Evolutionary conservation across 345 rosid species (phyloP).

Genomic region (Hibiscus trionum): DNA sequence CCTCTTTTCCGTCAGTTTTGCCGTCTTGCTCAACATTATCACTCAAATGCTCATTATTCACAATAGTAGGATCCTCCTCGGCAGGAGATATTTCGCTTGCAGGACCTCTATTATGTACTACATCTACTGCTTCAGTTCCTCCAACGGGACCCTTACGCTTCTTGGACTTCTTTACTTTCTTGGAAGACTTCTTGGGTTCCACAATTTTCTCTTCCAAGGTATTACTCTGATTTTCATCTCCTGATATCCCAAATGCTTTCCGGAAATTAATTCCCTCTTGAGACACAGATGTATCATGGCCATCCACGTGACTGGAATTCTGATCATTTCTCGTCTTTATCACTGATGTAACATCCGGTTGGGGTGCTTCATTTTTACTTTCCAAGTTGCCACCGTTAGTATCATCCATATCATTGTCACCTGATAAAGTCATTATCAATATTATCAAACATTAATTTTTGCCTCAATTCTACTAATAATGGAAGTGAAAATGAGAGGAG

Average conservation of each 20-base stretch:
- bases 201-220: conserved; percentile 1
- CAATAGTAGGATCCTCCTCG: conserved; percentile 15
- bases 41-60: conserved; percentile 15
- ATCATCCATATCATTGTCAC: neutral
- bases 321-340: neutral
- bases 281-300: neutral
- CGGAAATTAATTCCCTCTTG: neutral
- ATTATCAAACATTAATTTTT: conserved; percentile 13
- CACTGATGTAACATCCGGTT: conserved; percentile 4
- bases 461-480: neutral
- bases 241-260: conserved; percentile 2
- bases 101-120: conserved; percentile 14
- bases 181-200: conserved; percentile 25
- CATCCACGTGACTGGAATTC: no score
- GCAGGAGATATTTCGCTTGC: conserved; percentile 12
- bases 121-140: conserved; percentile 17
- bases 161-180: conserved; percentile 38
- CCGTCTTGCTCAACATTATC: conserved; percentile 14
- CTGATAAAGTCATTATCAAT: conserved; percentile 1
- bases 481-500: neutral
- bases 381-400: conserved; percentile 3
- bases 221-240: conserved; percentile 1
- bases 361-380: conserved; percentile 8
- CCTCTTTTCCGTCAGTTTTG: conserved; percentile 16
- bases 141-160: conserved; percentile 21